Base-by-base conservation (phyloP, 768 basidiomycete genomes). In the Termitomyces sp. region DNA sequence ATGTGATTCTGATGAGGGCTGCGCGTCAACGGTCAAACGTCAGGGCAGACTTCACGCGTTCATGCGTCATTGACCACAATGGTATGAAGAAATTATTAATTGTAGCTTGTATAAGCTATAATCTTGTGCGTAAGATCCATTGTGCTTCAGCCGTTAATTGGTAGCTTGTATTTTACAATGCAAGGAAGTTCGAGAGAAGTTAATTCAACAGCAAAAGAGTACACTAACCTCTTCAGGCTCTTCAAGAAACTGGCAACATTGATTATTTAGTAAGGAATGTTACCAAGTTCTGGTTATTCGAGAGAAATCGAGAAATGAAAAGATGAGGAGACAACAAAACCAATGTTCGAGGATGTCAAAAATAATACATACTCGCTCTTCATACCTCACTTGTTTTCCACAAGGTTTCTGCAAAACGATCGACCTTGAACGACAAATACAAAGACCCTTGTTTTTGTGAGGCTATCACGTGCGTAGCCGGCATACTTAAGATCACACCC, bases 401-500 rank as follows among this genome's bases (percentile, higher is more conserved):
- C 53, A 45, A 33, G 53, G n/a, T 18, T 22, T 33, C 26, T 18
- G 11, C 11, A 13, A 11, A 5, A 43, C 43, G 5, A 9, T 43
- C 35, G 35, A 38, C 13, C 35, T 36, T 36, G 35, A 35, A 36
- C 30, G 13, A n/a, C 41, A 28, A 40, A 9, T n/a, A 32, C n/a
- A 43, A 46, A 18, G 16, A 14, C 3, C 10, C 38, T n/a, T 38
- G 24, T 32, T 44, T 53, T 53, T 32, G 32, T 35, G 30, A 40
- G 44, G 26, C 8, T 30, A 54, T 63, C 64, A 65, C 64, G 64
- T 65, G 64, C 22, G 44, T 26, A 10, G 38, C 38, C 24, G 44
- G 40, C n/a, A 41, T 59, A 62, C 59, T 60, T 62, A 58, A 60
- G 18, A 46, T 43, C 52, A 62, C 46, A 36, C 55, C 35, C 54